A percentile compares a stretch with the other conserved stretches of the same genome.
phyloP scores from a whole-genome alignment of 164 flowering plant genomes.

The Taxillus chinensis region DNA sequence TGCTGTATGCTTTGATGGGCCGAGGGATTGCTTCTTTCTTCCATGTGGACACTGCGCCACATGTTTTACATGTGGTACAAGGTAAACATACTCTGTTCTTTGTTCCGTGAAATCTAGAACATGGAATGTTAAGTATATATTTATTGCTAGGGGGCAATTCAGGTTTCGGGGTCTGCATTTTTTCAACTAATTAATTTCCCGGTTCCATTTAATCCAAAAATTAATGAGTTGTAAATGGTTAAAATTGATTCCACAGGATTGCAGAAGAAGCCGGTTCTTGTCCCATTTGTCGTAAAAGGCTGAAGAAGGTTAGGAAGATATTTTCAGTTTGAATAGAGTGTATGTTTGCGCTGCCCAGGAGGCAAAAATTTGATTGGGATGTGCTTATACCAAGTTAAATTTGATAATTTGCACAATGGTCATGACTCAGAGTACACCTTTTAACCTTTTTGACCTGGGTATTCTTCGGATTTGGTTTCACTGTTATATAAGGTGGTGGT shows the following conservation, averaged over 20 bases:
- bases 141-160: neutral
- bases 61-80: constrained; percentile 37
- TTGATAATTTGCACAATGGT: neutral
- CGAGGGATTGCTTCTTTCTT: constrained; percentile 44
- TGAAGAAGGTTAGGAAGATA: constrained; percentile 42
- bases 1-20: constrained; percentile 34
- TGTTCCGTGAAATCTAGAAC: neutral
- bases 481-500: neutral
- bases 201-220: too few species aligned
- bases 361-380: neutral
- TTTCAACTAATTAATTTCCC: too few species aligned
- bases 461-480: neutral
- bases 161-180: neutral
- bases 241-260: constrained; percentile 21
- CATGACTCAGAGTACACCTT: neutral
- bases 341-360: neutral
- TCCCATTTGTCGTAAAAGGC: constrained; percentile 33
- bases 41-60: constrained; percentile 46
- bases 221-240: neutral
- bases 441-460: neutral
- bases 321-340: constrained; percentile 24
- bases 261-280: constrained; percentile 32
- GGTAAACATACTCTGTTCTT: constrained; percentile 16
- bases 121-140: neutral
- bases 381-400: neutral